Evolutionary conservation across 805 yeast species (phyloP).

Genomic region (Metschnikowia lochheadii): DNA sequence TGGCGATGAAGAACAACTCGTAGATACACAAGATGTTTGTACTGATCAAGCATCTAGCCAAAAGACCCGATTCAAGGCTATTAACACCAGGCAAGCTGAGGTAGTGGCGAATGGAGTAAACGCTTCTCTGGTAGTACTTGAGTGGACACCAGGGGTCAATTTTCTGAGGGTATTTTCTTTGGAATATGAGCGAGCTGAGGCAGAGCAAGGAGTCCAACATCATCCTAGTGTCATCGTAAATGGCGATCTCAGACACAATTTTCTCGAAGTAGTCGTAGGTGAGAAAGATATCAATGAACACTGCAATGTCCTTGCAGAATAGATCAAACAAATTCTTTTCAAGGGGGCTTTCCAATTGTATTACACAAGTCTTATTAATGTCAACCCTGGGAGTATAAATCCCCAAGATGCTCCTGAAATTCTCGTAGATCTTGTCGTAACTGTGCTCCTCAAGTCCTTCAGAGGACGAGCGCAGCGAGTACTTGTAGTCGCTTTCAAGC

Average conservation of each 20-base stretch:
- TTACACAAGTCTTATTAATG: slow-evolving; percentile 10
- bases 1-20: slow-evolving; percentile 37
- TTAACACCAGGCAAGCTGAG: slow-evolving; percentile 25
- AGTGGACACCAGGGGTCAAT: slow-evolving; percentile 31
- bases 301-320: slow-evolving; percentile 27
- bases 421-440: slow-evolving; percentile 22
- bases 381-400: slow-evolving; percentile 15
- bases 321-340: slow-evolving; percentile 32
- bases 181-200: slow-evolving; percentile 34
- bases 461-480: not conserved
- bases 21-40: slow-evolving; percentile 35
- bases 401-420: slow-evolving; percentile 22
- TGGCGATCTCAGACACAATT: slow-evolving; percentile 33
- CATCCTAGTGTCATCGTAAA: slow-evolving; percentile 37
- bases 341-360: slow-evolving; percentile 17
- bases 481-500: slow-evolving; percentile 17
- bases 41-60: slow-evolving; percentile 34
- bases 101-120: slow-evolving; percentile 30
- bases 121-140: slow-evolving; percentile 35
- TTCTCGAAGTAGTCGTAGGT: slow-evolving; percentile 26
- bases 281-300: slow-evolving; percentile 31
- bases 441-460: slow-evolving; percentile 21
- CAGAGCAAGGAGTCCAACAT: slow-evolving; percentile 35
- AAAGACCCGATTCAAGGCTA: slow-evolving; percentile 24
- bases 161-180: slow-evolving; percentile 25